Base-by-base conservation (phyloP, 495 filamentous ascomycete species). In the Aspergillus nanangensis region DNA sequence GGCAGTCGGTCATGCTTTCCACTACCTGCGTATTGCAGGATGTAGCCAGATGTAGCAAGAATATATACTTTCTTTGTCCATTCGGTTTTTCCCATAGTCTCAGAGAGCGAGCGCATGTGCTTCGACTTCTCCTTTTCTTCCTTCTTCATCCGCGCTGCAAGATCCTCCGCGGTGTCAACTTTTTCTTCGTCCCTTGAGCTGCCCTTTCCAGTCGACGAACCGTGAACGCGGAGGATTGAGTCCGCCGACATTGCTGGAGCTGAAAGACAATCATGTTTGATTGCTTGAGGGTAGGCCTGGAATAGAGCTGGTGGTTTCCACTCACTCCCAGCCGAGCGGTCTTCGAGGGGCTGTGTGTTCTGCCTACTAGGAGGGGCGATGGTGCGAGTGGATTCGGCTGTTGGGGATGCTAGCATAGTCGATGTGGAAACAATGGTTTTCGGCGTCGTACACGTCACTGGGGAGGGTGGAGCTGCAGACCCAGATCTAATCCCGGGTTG, bases 231-330 rank as follows among this genome's bases (percentile, higher is more conserved):
- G 18, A 91, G 57, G 21, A 96, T 80, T 5, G 66, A 60, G 21
- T 83, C 80, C 0, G 77, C 72, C 1, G 78, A 76, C 36, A 78
- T 57, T 7, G 65, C 59, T 2, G 79, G 76, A 9, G 74, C 65
- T 8, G 66, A 53, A 1, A 84, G 59, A 22, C 54, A 71, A 14
- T 71, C 74, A 60, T 83, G 72, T 50, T 78, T 85, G 48, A 68
- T 79, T 8, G 90, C 80, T 62, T 95, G 92, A 1, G 90, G 85
- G 60, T 89, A 95, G n/a, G 88, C 89, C 57, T 94, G 82, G 65
- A 90, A 96, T 5, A 96, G 71, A 3, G 91, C 87, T 7, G 90
- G 90, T 3, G 87, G 83, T 44, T 82, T 78, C 86, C 88, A 95
- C 10, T 68, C 61, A 27, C 57, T 53, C 5, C 53, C 47, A 0